phyloP scores from a whole-genome alignment of 768 basidiomycete genomes.

The Multifurca ochricompacta region DNA sequence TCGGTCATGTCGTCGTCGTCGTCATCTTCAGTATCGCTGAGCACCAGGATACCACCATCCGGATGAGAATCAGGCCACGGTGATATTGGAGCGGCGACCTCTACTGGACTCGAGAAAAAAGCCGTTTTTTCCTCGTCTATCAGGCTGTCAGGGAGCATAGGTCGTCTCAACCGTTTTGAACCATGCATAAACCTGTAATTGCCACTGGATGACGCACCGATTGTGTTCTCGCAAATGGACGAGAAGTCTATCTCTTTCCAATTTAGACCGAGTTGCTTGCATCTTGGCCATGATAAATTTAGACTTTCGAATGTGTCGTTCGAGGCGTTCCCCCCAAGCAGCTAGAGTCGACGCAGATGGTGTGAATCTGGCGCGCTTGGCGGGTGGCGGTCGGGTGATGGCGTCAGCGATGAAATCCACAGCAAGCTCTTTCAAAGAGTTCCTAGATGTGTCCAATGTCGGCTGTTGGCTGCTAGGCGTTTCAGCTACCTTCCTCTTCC shows the following conservation, averaged over 20 bases:
- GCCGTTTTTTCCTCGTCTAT: conserved; percentile 28
- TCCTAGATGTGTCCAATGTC: conserved; percentile 24
- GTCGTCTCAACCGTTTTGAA: conserved; percentile 3
- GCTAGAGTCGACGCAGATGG: conserved; percentile 28
- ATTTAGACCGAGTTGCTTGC: conserved; percentile 34
- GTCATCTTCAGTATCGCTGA: conserved; percentile 39
- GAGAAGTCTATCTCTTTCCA: conserved; percentile 41
- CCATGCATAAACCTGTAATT: not conserved
- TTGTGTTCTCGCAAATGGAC: conserved; percentile 39
- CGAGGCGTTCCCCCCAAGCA: conserved; percentile 37
- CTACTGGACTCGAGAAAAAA: not conserved
- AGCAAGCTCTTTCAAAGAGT: conserved; percentile 9
- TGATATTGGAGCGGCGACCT: not conserved
- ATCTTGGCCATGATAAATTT: conserved; percentile 43
- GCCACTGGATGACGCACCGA: conserved; percentile 36
- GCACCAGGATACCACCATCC: conserved; percentile 35
- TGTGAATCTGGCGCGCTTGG: conserved; percentile 14
- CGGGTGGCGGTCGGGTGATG: conserved; percentile 13
- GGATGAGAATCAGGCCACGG: conserved; percentile 39
- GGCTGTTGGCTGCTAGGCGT: conserved; percentile 28
- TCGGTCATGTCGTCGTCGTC: conserved; percentile 24
- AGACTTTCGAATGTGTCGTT: conserved; percentile 42
- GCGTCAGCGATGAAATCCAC: conserved; percentile 12
- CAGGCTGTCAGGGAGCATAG: conserved; percentile 25
- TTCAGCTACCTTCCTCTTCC: conserved; percentile 26